Percentiles rank a stretch among this genome's conserved stretches.
These are phyloP conservation scores for Megacollybia marginata DNA, from an alignment of 768 basidiomycete species.

Conservation along the genomic window DNA sequence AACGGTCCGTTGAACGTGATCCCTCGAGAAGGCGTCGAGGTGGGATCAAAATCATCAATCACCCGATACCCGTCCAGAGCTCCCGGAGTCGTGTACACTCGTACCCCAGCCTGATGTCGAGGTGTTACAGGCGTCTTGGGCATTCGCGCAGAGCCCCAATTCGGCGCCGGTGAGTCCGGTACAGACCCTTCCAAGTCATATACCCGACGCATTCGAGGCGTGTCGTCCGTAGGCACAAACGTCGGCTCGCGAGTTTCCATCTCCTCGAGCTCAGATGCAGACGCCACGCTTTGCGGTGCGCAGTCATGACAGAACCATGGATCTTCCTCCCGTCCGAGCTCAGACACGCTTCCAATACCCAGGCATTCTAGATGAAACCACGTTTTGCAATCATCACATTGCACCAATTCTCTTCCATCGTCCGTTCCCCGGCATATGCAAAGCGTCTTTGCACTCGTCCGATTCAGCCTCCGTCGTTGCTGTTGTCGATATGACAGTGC, in stretches of 20 bases:
- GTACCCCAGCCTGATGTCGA: conserved; percentile 29
- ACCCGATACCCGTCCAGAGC: conserved; percentile 22
- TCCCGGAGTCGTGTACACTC: conserved; percentile 28
- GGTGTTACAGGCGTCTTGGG: conserved; percentile 42
- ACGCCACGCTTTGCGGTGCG: conserved; percentile 33
- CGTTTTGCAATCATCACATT: conserved; percentile 71
- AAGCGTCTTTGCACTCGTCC: conserved; percentile 35
- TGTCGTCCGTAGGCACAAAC: conserved; percentile 60
- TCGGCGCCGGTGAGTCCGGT: conserved; percentile 46
- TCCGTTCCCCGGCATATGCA: conserved; percentile 65
- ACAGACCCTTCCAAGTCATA: conserved; percentile 33
- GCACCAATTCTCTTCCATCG: conserved; percentile 71
- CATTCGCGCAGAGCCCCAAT: conserved; percentile 15
- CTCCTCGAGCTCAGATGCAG: conserved; percentile 24
- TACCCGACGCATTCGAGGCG: conserved; percentile 27
- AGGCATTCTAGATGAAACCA: conserved; percentile 85
- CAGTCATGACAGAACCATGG: conserved; percentile 71
- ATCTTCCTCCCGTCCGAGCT: conserved; percentile 71
- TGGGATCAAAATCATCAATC: conserved; percentile 69
- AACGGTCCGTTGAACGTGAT: conserved; percentile 54
- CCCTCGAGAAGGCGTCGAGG: conserved; percentile 75
- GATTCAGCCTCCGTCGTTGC: conserved; percentile 26
- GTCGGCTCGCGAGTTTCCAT: conserved; percentile 49
- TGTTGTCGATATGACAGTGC: conserved; percentile 49
- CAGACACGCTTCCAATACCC: conserved; percentile 54